Percentiles rank a stretch among this genome's conserved stretches.
Conservation (phyloP, 176 grass and related monocot genomes). For the Zea luxurians region DNA sequence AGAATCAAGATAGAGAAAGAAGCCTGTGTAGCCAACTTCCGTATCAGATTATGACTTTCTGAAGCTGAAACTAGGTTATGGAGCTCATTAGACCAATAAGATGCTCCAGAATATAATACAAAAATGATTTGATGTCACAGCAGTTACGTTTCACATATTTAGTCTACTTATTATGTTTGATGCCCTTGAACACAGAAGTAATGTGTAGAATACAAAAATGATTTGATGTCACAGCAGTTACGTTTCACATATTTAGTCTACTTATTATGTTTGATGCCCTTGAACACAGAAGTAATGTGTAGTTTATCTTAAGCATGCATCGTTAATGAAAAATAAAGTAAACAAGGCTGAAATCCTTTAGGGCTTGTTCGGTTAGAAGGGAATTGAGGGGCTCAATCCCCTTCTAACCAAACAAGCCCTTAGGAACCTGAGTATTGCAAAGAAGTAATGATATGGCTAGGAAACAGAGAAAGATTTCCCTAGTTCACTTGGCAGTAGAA, state of each 20-base stretch:
- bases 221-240: background rate
- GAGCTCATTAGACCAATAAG: background rate
- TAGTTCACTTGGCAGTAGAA: constrained; percentile 9
- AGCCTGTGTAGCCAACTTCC: background rate
- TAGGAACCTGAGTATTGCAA: background rate
- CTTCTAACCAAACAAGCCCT: too few species aligned
- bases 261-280: constrained; percentile 6
- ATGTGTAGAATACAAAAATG: constrained; percentile 7
- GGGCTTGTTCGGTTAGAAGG: too few species aligned
- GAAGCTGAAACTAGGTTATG: background rate
- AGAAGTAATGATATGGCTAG: background rate
- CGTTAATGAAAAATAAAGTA: constrained; percentile 16
- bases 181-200: constrained; percentile 11
- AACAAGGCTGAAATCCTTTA: background rate
- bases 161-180: constrained; percentile 7
- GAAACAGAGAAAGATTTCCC: constrained; percentile 10
- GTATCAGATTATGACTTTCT: background rate
- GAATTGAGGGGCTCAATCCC: too few species aligned
- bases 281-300: background rate
- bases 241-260: constrained; percentile 11
- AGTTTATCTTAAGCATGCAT: constrained; percentile 16
- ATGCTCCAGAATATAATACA: background rate
- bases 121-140: background rate
- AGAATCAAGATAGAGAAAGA: background rate
- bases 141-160: background rate